Conservation (phyloP, 129 eudicot genomes). For the Escallonia rubra region DNA sequence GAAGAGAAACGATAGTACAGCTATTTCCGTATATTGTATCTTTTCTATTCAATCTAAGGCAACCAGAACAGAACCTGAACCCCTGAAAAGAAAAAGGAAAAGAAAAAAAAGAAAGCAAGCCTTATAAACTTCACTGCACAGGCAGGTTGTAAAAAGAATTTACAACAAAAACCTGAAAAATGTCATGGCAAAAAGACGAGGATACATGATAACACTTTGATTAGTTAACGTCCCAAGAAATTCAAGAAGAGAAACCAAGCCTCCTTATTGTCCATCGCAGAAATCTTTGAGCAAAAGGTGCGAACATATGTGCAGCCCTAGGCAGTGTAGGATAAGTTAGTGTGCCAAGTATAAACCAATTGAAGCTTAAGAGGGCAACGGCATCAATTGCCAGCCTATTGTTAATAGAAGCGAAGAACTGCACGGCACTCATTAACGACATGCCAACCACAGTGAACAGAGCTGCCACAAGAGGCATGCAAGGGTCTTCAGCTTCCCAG, state of each 20-base stretch:
- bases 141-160: neutral
- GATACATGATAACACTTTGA: slow-evolving; percentile 5
- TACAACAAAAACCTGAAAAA: neutral
- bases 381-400: slow-evolving; percentile 58
- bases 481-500: slow-evolving; percentile 69
- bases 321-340: slow-evolving; percentile 66
- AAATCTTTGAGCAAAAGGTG: slow-evolving; percentile 22
- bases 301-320: slow-evolving; percentile 29
- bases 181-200: neutral
- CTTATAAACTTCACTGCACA: neutral
- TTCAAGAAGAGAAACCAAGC: slow-evolving; percentile 12
- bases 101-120: neutral
- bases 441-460: slow-evolving; percentile 61
- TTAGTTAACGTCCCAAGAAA: neutral
- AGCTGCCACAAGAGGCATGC: slow-evolving; percentile 77
- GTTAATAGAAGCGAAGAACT: slow-evolving; percentile 41
- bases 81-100: neutral
- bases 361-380: slow-evolving; percentile 70
- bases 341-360: slow-evolving; percentile 82
- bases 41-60: too few species aligned
- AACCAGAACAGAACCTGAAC: too few species aligned
- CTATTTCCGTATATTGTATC: too few species aligned
- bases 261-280: slow-evolving; percentile 9
- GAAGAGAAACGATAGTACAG: too few species aligned
- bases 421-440: slow-evolving; percentile 53